Percentiles rank a stretch among this genome's conserved stretches.
Conservation (phyloP, 768 basidiomycete genomes). For the Pleurotus cornucopiae region DNA sequence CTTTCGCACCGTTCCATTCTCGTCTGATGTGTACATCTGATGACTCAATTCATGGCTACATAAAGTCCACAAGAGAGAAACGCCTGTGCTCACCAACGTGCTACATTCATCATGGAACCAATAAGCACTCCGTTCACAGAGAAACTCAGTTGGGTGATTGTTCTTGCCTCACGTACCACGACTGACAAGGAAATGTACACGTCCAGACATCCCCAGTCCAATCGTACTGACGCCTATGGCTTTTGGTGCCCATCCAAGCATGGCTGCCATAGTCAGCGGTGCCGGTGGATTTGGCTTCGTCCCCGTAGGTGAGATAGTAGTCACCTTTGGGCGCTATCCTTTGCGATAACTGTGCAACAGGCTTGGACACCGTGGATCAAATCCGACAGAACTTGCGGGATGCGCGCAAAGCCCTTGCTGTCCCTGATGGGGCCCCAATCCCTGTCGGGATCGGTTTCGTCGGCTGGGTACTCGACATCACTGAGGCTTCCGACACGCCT, state of each 20-base stretch:
- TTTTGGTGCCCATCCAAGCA: constrained; percentile 24
- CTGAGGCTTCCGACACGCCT: constrained; percentile 25
- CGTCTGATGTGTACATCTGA: too few relatives aligned
- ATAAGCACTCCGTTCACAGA: constrained; percentile 4
- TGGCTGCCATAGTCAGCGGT: constrained; percentile 39
- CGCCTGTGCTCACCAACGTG: too few relatives aligned
- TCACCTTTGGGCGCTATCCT: background rate
- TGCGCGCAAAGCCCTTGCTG: constrained; percentile 29
- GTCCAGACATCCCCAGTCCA: constrained; percentile 40
- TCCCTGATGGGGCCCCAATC: constrained; percentile 23
- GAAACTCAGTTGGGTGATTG: background rate
- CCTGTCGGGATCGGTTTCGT: constrained; percentile 57
- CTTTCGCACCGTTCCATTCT: too few relatives aligned
- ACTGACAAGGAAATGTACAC: background rate
- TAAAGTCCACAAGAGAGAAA: too few relatives aligned
- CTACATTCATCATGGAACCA: background rate
- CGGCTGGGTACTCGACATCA: constrained; percentile 49
- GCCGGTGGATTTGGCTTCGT: constrained; percentile 58
- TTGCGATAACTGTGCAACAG: constrained; percentile 20
- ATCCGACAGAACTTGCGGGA: constrained; percentile 24
- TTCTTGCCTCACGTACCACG: background rate
- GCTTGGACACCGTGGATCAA: constrained; percentile 26
- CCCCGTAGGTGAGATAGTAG: constrained; percentile 37
- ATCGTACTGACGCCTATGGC: constrained; percentile 59
- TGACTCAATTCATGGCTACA: too few relatives aligned